Evolutionary conservation across 1,284 basidiomycete species (phyloP), one percentile per base, ranked within the genome.

Genomic region (Leccinum angustisporum): DNA sequence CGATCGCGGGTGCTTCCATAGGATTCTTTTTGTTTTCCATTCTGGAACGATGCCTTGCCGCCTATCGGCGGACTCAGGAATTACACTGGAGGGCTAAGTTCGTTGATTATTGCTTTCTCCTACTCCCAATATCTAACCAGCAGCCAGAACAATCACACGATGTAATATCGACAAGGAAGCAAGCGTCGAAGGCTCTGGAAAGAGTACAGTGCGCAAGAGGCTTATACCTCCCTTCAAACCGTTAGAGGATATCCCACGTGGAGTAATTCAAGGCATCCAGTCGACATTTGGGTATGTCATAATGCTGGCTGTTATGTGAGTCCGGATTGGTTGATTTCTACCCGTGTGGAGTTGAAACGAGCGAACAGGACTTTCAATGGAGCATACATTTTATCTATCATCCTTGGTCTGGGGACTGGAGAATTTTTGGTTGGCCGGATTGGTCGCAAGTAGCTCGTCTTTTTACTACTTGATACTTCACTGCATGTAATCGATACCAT

Each of bases 221-320:
- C 75, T 71, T 18, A 72, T 84, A 27, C 77, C 85, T 3, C 85
- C 88, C 0, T 91, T 91, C 75, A 82, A 83, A 30, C 67, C 76
- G 11, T 75, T 79, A 13, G 84, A 86, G 63, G 90, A 92, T 69
- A 67, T 88, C 27, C 79, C 82, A 11, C 85, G 89, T 38, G 90
- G 90, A 6, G 67, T 80, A 3, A 68, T 88, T 54, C 83, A 84
- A 62, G 81, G 81, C 4, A 58, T 83, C 33, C 87, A 91, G 65
- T 79, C 85, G 54, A 71, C 84, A 25, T 67, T 91, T 36, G 73
- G 76, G 51, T 91, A 87, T 65, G 66, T 76, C 9, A 79, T 91
- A 59, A 91, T 91, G 90, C 71, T 92, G 71, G 81, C 82, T 10
- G 80, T 89, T 69, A 92, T 92, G 90, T 90, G 75, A 74, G 87